phyloP scores from a whole-genome alignment of 2,329 filamentous ascomycete genomes.

The Epichloe sp. region DNA sequence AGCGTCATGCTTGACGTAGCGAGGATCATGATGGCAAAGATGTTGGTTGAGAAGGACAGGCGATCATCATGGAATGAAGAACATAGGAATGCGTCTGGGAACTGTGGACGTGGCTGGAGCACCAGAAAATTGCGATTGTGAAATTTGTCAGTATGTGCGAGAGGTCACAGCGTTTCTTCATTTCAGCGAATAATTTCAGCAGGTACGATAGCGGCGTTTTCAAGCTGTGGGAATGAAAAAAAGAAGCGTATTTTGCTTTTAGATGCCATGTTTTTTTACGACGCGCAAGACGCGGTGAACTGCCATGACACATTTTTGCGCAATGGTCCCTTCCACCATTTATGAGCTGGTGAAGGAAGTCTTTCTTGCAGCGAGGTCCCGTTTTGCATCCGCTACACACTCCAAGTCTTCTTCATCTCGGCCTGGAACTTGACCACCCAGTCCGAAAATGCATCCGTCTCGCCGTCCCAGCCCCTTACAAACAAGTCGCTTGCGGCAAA shows the following conservation, averaged over 20 bases:
- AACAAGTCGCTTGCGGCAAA: conserved; percentile 43
- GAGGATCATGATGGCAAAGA: not conserved
- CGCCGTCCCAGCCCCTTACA: conserved; percentile 46
- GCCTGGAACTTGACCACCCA: conserved; percentile 54
- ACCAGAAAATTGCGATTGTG: not conserved
- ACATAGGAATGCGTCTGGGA: not conserved
- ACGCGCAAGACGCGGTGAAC: no score
- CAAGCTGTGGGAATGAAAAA: not conserved
- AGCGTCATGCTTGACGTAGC: not conserved
- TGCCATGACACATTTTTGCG: no score
- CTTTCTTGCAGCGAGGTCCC: no score
- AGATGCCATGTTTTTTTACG: not conserved
- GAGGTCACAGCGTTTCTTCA: not conserved
- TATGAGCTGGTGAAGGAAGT: no score
- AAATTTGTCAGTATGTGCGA: not conserved
- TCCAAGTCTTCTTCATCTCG: conserved; percentile 32
- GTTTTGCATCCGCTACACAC: no score
- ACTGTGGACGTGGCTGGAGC: not conserved
- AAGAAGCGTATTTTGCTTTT: not conserved
- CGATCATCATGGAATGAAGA: not conserved
- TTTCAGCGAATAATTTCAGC: not conserved
- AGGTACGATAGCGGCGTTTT: not conserved
- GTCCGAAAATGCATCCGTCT: conserved; percentile 61
- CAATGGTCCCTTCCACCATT: no score
- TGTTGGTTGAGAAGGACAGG: not conserved